Base-by-base conservation (phyloP, 2,329 filamentous ascomycete genomes). In the Aspergillus brunneoviolaceus region DNA sequence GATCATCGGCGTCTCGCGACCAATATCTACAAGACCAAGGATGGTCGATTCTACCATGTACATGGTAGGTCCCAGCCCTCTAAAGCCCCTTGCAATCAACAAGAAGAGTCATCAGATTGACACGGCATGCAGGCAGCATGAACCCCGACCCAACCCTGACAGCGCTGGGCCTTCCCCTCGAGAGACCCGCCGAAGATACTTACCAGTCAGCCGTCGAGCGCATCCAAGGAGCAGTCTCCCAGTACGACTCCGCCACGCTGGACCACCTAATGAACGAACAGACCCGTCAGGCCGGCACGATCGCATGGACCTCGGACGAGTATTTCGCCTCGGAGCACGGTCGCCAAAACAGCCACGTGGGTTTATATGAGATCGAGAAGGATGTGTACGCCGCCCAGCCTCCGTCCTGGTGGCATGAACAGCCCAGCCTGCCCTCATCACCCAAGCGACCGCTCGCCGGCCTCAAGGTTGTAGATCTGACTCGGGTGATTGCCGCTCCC, bases 401-500 rank as follows among this genome's bases (percentile, higher is more conserved):
- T 4, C 51, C 57, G 23, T n/a, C 27, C 4, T 59, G 57, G 57
- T 54, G 57, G 51, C 23, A n/a, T 4, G 2, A 25, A 2, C 16
- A 21, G 7, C 5, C 57, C 3, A 27, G 23, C 19, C 49, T 31
- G 10, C 27, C 39, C 2, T 29, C 27, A 29, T 29, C 27, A 10
- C 12, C 25, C n/a, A 3, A 51, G 9, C 60, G 60, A 1, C 62
- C 62, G 67, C 86, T 78, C 60, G 80, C 69, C 6, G 89, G 89
- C 0, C 81, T 92, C 71, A 89, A 88, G 64, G 89, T 92, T 5
- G 81, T 92, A 5, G 90, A 93, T 70, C 77, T 92, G 31, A 90
- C 88, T 69, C 86, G 89, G 47, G 87, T 92, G 68, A 91, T 92
- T 63, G 89, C 89, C 3, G 89, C 89, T 0, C 89, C 89, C n/a